Evolutionary conservation across 306 rosid genomes (phyloP).

Genomic region (Dalbergia oliveri): DNA sequence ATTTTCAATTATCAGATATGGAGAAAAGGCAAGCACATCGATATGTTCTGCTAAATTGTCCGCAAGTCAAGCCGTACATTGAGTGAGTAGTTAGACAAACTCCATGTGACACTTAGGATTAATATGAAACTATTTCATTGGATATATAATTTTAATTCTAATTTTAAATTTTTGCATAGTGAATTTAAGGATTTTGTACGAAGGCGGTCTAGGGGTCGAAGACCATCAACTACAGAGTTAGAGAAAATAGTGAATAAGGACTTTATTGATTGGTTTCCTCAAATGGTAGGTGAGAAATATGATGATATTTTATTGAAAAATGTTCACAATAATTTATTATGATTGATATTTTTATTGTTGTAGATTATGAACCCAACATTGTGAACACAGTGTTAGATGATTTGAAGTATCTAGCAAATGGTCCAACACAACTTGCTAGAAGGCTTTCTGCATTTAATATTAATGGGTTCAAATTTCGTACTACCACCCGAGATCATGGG

Average conservation of each 20-base stretch:
- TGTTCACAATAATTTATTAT: too few relatives aligned
- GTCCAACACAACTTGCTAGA: too few relatives aligned
- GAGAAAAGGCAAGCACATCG: too few relatives aligned
- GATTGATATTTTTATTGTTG: neutral
- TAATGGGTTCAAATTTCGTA: too few relatives aligned
- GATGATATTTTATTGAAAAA: too few relatives aligned
- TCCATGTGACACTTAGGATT: neutral
- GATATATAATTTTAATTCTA: neutral
- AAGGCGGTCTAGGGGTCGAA: neutral
- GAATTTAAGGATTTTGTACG: too few relatives aligned
- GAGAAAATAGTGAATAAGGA: neutral
- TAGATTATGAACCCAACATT: conserved; percentile 6
- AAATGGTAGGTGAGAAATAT: neutral
- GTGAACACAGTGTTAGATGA: neutral
- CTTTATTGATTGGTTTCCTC: neutral
- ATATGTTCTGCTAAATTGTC: too few relatives aligned
- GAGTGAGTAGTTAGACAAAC: neutral
- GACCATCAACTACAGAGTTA: neutral
- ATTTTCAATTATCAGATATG: too few relatives aligned
- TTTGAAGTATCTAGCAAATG: neutral
- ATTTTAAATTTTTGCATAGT: neutral
- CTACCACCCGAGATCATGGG: too few relatives aligned
- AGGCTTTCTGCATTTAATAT: too few relatives aligned
- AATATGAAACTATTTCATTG: neutral
- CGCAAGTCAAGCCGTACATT: too few relatives aligned